Base-by-base conservation (phyloP, 2,329 filamentous ascomycete species). In the Cylindrodendrum hubeiense region DNA sequence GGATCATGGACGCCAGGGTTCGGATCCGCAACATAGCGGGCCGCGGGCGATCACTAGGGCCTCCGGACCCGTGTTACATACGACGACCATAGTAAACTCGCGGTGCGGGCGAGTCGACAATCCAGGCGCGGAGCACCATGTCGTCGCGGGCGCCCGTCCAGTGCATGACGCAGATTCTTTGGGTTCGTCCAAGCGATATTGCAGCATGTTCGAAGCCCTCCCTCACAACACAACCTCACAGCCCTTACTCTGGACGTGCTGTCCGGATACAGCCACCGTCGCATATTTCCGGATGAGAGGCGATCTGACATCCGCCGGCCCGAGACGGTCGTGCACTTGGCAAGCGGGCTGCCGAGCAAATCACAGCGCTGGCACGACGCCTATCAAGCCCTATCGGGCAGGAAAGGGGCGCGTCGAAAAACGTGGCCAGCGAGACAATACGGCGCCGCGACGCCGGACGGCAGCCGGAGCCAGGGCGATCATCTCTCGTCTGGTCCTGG, bases 1-100 rank as follows among this genome's bases (percentile, higher is more conserved):
- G 68, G 66, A 60, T 51, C 43, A 53, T n/a, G 21, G 39, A 62
- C 63, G 68, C 65, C 67, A 68, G 67, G 46, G 41, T 37, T 60
- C 66, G 70, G 68, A 69, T 67, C 68, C 66, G 70, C 65, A 72
- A 53, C 39, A 59, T 54, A 64, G 62, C 63, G 65, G 65, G 56
- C 65, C 67, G 52, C 44, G 49, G 58, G 26, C 41, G 63, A 74
- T 74, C 61, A 49, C 63, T 33, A 52, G 59, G 71, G 34, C 49
- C 69, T n/a, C 33, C 41, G 57, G 53, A 61, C 47, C 30, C 46
- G 24, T 49, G 17, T 26, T 30, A 26, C 26, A 17, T 49, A 17
- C 26, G 34, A 24, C 53, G 26, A 24, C 53, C 17, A 17, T 39
- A 28, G 8, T 44, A 34, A 56, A 61, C 43, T 63, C 26, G 37